These are phyloP conservation scores for Colletotrichum chlorophyti DNA, from an alignment of 2,329 filamentous ascomycete species.

Conservation along the genomic window DNA sequence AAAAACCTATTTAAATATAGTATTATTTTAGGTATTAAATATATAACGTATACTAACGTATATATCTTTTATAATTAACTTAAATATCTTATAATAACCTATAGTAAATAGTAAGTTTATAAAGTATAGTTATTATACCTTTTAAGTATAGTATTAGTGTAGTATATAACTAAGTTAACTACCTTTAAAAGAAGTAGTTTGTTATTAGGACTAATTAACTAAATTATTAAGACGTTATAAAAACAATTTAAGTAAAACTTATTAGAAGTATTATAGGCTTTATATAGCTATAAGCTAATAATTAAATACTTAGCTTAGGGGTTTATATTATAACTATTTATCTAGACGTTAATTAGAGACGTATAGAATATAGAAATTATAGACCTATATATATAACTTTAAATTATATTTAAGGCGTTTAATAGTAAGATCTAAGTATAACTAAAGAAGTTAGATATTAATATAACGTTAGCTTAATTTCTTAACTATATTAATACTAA, in stretches of 20 bases:
- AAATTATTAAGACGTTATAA: not conserved
- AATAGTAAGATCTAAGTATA: not conserved
- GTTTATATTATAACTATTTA: not conserved
- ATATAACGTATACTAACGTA: not conserved
- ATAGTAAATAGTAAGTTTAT: too few relatives aligned
- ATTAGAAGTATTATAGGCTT: not conserved
- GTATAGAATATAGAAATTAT: not conserved
- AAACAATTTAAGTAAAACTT: not conserved
- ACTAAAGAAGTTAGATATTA: not conserved
- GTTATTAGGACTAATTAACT: not conserved
- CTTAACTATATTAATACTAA: not conserved
- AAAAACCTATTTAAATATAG: not conserved
- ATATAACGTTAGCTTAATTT: not conserved
- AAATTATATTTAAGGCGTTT: not conserved
- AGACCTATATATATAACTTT: not conserved
- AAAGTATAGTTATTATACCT: too few relatives aligned
- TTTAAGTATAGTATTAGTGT: not conserved
- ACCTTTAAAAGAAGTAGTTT: not conserved
- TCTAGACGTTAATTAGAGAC: not conserved
- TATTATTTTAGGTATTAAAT: not conserved
- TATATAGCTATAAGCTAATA: too few relatives aligned
- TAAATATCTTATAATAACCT: not conserved
- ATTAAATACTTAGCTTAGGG: too few relatives aligned
- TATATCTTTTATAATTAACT: not conserved
- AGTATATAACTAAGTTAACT: not conserved